Conservation (phyloP, 768 basidiomycete genomes). For the Suillus americanus region DNA sequence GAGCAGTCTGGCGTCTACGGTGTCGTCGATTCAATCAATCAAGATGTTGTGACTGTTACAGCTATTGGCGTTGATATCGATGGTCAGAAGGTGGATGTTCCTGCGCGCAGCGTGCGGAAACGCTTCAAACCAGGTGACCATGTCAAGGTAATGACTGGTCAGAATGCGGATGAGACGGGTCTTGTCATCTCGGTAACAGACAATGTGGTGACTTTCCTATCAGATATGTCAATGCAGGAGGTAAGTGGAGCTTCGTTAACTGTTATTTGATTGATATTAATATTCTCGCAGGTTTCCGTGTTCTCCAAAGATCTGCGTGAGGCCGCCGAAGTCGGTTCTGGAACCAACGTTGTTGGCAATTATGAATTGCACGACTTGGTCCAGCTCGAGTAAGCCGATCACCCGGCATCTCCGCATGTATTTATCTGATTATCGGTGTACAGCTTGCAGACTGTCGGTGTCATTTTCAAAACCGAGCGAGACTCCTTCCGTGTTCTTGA, state of each 20-base stretch:
- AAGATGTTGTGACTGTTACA: slow-evolving; percentile 84
- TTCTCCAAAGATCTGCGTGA: slow-evolving; percentile 97
- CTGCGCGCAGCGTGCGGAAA: slow-evolving; percentile 88
- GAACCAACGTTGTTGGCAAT: slow-evolving; percentile 85
- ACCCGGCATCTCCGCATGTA: slow-evolving; percentile 1
- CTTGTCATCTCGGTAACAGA: slow-evolving; percentile 90
- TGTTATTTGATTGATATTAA: slow-evolving; percentile 8
- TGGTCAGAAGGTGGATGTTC: slow-evolving; percentile 82
- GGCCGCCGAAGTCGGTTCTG: slow-evolving; percentile 95
- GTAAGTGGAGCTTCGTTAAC: slow-evolving; percentile 37
- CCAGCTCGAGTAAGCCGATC: slow-evolving; percentile 81
- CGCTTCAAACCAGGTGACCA: slow-evolving; percentile 97
- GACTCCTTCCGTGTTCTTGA: slow-evolving; percentile 96
- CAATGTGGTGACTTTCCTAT: slow-evolving; percentile 91
- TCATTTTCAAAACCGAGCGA: slow-evolving; percentile 96
- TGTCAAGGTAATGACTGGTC: slow-evolving; percentile 96
- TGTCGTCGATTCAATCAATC: slow-evolving; percentile 83
- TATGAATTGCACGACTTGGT: slow-evolving; percentile 97
- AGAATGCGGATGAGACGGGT: slow-evolving; percentile 94
- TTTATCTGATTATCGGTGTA: slow-evolving; percentile 10
- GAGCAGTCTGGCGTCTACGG: slow-evolving; percentile 94
- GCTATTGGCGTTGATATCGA: slow-evolving; percentile 82
- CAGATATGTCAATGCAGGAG: slow-evolving; percentile 98
- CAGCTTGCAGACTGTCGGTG: slow-evolving; percentile 91
- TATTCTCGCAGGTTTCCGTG: slow-evolving; percentile 72